Evolutionary conservation across 495 filamentous ascomycete species (phyloP).

Genomic region (Aspergillus biplanus): DNA sequence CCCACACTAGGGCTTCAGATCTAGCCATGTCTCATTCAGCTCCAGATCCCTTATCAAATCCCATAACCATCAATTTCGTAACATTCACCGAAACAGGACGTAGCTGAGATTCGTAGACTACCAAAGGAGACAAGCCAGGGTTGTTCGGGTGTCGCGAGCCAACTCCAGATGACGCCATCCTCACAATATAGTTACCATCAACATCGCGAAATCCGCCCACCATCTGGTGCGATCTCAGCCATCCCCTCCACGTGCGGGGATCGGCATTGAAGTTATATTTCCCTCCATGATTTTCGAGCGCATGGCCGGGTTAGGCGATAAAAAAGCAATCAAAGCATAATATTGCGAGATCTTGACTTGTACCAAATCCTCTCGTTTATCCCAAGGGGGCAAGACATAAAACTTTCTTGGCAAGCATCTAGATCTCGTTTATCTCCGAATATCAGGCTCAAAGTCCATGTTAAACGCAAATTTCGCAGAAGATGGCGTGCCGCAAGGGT

Average conservation of each 20-base stretch:
- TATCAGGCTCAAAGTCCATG: background rate
- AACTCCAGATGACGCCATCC: background rate
- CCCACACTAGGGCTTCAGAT: no score
- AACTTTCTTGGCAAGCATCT: background rate
- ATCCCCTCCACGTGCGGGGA: background rate
- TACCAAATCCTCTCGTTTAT: background rate
- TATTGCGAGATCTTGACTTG: background rate
- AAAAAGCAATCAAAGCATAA: constrained; percentile 3
- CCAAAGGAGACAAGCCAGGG: no score
- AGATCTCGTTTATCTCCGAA: background rate
- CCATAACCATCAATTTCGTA: no score
- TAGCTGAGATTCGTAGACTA: no score
- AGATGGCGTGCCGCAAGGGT: background rate
- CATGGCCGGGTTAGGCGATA: background rate
- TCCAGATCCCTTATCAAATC: no score
- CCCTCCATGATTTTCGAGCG: background rate
- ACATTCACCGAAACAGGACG: no score
- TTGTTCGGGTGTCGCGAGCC: no score
- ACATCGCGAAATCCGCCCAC: background rate
- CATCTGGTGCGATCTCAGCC: background rate
- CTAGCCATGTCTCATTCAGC: no score
- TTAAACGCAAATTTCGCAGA: background rate
- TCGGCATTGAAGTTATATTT: background rate
- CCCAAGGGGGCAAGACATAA: background rate
- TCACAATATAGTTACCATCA: background rate